A percentile compares a stretch with the other conserved stretches of the same genome.
Evolutionary conservation across 768 basidiomycete genomes (phyloP).

Genomic region (Leucosporidium creatinivorum): DNA sequence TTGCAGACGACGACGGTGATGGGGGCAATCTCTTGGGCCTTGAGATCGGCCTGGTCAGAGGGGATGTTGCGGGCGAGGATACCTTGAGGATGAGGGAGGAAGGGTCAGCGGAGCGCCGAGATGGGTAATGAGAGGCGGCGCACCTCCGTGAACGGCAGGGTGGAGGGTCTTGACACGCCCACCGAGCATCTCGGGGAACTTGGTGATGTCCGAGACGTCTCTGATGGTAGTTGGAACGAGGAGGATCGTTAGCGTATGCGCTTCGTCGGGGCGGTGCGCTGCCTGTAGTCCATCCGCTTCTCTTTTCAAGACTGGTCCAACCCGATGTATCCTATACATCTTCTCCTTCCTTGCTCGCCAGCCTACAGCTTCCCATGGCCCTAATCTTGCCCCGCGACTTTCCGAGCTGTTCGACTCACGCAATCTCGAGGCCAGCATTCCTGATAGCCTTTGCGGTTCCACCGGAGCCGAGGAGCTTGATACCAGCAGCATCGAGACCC

Average conservation of each 20-base stretch:
- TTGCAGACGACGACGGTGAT: constrained; percentile 99
- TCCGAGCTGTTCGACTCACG: constrained; percentile 51
- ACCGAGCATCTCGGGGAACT: constrained; percentile 97
- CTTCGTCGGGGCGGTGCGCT: neutral
- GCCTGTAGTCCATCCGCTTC: too few relatives aligned
- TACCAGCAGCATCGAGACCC: constrained; percentile 70
- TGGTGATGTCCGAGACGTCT: constrained; percentile 94
- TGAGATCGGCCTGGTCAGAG: constrained; percentile 79
- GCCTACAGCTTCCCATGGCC: neutral
- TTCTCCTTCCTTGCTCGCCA: too few relatives aligned
- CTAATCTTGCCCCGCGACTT: neutral
- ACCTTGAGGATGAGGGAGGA: constrained; percentile 49
- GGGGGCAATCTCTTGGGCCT: constrained; percentile 73
- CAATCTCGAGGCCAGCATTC: constrained; percentile 80
- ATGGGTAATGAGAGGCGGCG: constrained; percentile 25
- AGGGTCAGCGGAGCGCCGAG: neutral
- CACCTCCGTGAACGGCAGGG: constrained; percentile 95
- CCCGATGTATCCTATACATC: too few relatives aligned
- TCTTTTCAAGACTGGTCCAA: too few relatives aligned
- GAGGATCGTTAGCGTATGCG: neutral
- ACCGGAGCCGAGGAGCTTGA: constrained; percentile 85
- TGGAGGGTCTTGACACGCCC: constrained; percentile 97
- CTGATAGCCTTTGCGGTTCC: constrained; percentile 97
- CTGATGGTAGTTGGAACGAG: constrained; percentile 45
- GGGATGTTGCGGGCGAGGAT: constrained; percentile 88